Evolutionary conservation across 352 stramenopile species (phyloP).

Genomic region (Pythium sp.): DNA sequence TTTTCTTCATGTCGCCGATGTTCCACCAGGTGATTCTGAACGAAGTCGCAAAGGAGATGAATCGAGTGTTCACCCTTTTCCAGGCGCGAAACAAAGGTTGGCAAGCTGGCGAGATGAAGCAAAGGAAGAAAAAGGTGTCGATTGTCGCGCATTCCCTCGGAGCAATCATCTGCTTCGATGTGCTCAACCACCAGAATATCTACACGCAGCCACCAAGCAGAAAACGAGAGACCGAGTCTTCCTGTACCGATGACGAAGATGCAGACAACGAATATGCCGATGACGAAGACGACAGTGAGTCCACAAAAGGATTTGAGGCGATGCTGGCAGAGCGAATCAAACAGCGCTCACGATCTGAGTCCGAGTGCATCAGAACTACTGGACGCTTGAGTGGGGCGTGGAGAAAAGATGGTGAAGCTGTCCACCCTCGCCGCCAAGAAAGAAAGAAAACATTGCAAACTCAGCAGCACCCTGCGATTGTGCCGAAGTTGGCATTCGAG

Average conservation of each 20-base stretch:
- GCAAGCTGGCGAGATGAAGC: constrained; percentile 19
- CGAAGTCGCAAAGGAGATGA: constrained; percentile 91
- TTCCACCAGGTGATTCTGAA: constrained; percentile 92
- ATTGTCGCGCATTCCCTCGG: constrained; percentile 88
- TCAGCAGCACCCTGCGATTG: constrained; percentile 22
- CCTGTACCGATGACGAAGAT: constrained; percentile 16
- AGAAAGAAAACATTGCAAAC: constrained; percentile 1
- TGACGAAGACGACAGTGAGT: constrained; percentile 37
- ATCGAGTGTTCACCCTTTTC: constrained; percentile 83
- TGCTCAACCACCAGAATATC: constrained; percentile 72
- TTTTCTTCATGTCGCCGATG: constrained; percentile 92
- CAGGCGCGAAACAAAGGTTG: constrained; percentile 56
- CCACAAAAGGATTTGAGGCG: constrained; percentile 31
- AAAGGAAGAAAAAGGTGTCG: constrained; percentile 73
- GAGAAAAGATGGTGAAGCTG: constrained; percentile 14
- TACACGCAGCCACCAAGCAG: constrained; percentile 32
- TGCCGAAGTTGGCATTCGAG: constrained; percentile 71
- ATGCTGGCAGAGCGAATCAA: constrained; percentile 24
- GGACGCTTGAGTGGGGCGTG: constrained; percentile 8
- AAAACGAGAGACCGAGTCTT: constrained; percentile 20
- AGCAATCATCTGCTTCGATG: constrained; percentile 92
- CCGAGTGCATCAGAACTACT: constrained; percentile 19
- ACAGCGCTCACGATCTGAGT: constrained; percentile 45
- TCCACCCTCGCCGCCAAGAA: constrained; percentile 6
- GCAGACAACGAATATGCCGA: constrained; percentile 36